phyloP scores from a whole-genome alignment of 345 rosid species.

The Aethionema arabicum region DNA sequence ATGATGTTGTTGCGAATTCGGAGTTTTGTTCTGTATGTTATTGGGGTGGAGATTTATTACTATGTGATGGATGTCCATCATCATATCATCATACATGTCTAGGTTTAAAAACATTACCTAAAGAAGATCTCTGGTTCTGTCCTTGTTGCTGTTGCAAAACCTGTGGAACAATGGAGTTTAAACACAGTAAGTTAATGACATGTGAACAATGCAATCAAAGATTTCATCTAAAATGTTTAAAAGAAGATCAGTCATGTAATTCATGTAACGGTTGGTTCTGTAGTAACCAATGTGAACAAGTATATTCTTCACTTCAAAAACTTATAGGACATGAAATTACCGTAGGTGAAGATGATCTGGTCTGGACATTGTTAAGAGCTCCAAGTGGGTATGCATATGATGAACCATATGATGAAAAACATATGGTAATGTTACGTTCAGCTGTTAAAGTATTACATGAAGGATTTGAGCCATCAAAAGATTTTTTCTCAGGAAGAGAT shows the following conservation, averaged over 20 bases:
- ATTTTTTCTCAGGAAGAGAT: conserved; percentile 52
- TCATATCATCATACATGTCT: conserved; percentile 49
- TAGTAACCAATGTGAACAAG: conserved; percentile 45
- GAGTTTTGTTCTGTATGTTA: conserved; percentile 47
- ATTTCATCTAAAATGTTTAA: conserved; percentile 52
- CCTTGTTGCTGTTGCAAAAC: conserved; percentile 67
- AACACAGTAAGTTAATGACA: conserved; percentile 15
- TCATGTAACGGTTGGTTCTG: conserved; percentile 52
- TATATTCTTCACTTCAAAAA: conserved; percentile 36
- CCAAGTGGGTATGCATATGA: conserved; percentile 14
- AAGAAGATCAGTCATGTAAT: conserved; percentile 21
- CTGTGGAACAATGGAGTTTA: conserved; percentile 38
- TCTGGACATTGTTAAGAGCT: conserved; percentile 62
- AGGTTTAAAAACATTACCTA: conserved; percentile 50
- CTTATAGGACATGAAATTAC: conserved; percentile 52
- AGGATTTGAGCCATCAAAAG: conserved; percentile 65
- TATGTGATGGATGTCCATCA: conserved; percentile 64
- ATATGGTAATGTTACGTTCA: conserved; percentile 45
- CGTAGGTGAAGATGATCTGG: conserved; percentile 44
- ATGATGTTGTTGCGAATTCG: conserved; percentile 14
- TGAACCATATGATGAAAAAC: conserved; percentile 36
- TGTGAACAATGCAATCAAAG: conserved; percentile 63
- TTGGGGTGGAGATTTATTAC: conserved; percentile 51
- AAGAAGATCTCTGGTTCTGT: conserved; percentile 71
- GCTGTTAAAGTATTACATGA: conserved; percentile 67